Evolutionary conservation across 306 rosid species (phyloP).

Genomic region (Dalbergia cochinchinensis): DNA sequence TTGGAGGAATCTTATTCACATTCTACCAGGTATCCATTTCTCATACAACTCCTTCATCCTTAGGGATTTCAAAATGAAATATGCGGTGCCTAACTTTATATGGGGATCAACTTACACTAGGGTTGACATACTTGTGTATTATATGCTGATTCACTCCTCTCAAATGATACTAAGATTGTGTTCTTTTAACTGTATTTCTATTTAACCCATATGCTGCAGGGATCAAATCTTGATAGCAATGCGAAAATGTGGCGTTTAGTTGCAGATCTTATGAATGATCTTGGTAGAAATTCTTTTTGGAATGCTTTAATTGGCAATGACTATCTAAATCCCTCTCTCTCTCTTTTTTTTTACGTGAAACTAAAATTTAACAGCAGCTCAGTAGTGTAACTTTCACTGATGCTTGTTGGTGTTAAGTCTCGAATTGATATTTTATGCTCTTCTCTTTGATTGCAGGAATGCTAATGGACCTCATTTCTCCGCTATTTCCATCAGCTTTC

Average conservation of each 20-base stretch:
- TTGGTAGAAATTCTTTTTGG: constrained; percentile 61
- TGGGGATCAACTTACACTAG: background rate
- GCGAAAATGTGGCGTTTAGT: constrained; percentile 99
- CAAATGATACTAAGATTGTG: constrained; percentile 22
- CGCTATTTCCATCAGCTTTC: constrained; percentile 90
- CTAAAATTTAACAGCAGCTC: constrained; percentile 29
- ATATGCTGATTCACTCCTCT: constrained; percentile 35
- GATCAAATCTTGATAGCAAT: constrained; percentile 95
- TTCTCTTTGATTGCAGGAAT: constrained; percentile 70
- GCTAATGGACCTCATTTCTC: constrained; percentile 98
- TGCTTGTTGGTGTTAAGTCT: constrained; percentile 18
- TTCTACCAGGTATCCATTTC: constrained; percentile 80
- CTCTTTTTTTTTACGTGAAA: background rate
- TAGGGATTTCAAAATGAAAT: constrained; percentile 32
- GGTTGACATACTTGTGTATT: constrained; percentile 6
- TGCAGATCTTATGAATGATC: constrained; percentile 98
- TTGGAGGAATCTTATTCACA: constrained; percentile 97
- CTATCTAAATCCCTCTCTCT: background rate
- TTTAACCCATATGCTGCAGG: constrained; percentile 62
- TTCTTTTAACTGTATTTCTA: constrained; percentile 24
- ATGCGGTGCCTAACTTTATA: constrained; percentile 16
- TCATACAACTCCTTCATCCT: constrained; percentile 7
- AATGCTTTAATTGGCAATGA: constrained; percentile 26
- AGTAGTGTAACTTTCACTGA: background rate
- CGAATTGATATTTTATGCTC: constrained; percentile 39